Evolutionary conservation across 768 basidiomycete genomes (phyloP).

Genomic region (Trametes elegans): DNA sequence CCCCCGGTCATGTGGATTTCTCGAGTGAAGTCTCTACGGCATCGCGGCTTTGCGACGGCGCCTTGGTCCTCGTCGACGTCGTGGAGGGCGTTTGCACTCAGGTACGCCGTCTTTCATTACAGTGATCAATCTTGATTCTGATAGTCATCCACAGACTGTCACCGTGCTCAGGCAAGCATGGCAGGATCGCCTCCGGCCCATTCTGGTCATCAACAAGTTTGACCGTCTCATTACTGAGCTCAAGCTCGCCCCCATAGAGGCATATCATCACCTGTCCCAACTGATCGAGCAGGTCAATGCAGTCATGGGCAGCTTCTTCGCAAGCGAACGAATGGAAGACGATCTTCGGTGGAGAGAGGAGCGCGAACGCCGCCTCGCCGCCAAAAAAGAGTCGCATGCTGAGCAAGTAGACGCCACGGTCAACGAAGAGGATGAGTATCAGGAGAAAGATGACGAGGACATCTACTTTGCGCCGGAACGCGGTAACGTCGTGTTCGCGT

Average conservation of each 20-base stretch:
- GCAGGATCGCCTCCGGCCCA: conserved; percentile 82
- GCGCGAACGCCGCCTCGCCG: conserved; percentile 75
- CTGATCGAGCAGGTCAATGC: conserved; percentile 97
- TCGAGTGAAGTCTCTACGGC: conserved; percentile 96
- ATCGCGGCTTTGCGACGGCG: conserved; percentile 91
- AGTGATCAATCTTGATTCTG: neutral
- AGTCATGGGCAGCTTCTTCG: conserved; percentile 96
- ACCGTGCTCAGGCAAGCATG: conserved; percentile 94
- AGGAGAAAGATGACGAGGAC: conserved; percentile 97
- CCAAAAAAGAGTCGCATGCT: conserved; percentile 68
- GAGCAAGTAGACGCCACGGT: conserved; percentile 50
- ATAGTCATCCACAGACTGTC: conserved; percentile 62
- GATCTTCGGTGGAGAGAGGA: conserved; percentile 94
- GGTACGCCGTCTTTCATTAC: conserved; percentile 37
- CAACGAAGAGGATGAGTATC: conserved; percentile 67
- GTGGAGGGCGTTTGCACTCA: conserved; percentile 99
- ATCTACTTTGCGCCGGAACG: conserved; percentile 95
- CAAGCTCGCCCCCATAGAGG: conserved; percentile 86
- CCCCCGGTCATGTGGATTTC: conserved; percentile 98
- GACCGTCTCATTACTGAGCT: conserved; percentile 94
- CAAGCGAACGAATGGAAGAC: conserved; percentile 94
- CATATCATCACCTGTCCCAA: conserved; percentile 90
- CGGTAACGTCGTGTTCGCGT: conserved; percentile 96
- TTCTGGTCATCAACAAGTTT: conserved; percentile 96
- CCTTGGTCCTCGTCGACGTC: conserved; percentile 91